phyloP scores from a whole-genome alignment of 352 stramenopile genomes.

The Phytophthora sp. region DNA sequence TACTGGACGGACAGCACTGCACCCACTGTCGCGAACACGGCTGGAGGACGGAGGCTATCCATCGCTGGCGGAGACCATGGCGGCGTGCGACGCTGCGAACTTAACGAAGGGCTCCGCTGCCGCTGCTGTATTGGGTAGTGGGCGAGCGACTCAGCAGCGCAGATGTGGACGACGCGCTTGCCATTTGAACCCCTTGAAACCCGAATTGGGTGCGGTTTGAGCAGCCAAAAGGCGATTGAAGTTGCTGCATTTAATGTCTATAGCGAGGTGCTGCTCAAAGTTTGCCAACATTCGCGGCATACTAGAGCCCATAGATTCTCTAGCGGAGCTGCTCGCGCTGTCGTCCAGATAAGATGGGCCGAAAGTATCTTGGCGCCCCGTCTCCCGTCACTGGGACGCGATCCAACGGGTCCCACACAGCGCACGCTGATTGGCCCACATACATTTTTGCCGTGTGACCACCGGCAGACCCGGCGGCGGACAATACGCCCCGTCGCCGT shows the following conservation, averaged over 20 bases:
- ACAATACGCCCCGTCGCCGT: conserved; percentile 19
- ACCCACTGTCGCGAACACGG: background rate
- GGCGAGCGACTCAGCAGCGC: too few relatives aligned
- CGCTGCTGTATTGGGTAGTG: too few relatives aligned
- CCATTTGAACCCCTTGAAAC: background rate
- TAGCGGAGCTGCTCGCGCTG: conserved; percentile 15
- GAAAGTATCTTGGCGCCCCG: conserved; percentile 36
- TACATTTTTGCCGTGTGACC: conserved; percentile 28
- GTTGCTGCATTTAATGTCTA: too few relatives aligned
- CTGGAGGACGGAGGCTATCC: too few relatives aligned
- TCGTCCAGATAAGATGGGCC: conserved; percentile 18
- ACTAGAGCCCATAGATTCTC: conserved; percentile 5
- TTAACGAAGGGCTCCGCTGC: background rate
- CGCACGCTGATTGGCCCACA: conserved; percentile 24
- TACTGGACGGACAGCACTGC: background rate
- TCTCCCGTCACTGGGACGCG: conserved; percentile 37
- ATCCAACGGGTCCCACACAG: conserved; percentile 24
- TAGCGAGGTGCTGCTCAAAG: conserved; percentile 5
- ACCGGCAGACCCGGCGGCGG: too few relatives aligned
- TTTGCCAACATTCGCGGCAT: conserved; percentile 6
- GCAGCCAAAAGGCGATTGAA: conserved; percentile 3
- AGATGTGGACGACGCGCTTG: too few relatives aligned
- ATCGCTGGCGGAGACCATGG: background rate
- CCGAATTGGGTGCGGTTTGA: background rate
- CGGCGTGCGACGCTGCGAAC: background rate